Conservation (phyloP, 1,139 yeast species). For the Nakaseomyces delphensis region DNA sequence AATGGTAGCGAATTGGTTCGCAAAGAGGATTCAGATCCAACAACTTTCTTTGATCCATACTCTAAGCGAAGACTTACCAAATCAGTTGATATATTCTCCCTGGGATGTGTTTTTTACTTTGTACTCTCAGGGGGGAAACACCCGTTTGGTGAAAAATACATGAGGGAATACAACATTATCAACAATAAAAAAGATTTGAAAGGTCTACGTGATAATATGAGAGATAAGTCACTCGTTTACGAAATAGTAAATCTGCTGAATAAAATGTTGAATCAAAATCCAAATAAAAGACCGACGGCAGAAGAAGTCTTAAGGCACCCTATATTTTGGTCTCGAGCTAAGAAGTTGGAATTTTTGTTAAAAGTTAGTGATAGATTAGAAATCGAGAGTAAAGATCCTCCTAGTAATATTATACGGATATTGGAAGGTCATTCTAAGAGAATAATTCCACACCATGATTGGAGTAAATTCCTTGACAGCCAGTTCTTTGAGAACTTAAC, state of each 20-base stretch:
- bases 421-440: constrained; percentile 49
- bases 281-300: constrained; percentile 68
- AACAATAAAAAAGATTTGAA: constrained; percentile 57
- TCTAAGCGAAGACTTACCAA: constrained; percentile 64
- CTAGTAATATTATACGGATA: constrained; percentile 51
- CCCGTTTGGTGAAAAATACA: constrained; percentile 86
- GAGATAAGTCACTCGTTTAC: constrained; percentile 30
- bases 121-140: constrained; percentile 79
- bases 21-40: background rate
- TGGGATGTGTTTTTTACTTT: constrained; percentile 90
- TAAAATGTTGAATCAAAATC: constrained; percentile 63
- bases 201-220: constrained; percentile 29
- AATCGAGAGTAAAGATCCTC: constrained; percentile 79
- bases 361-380: constrained; percentile 90
- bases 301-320: constrained; percentile 68
- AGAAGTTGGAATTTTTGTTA: constrained; percentile 70
- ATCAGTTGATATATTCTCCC: constrained; percentile 86
- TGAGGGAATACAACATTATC: constrained; percentile 82
- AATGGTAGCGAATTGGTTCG: constrained; percentile 11
- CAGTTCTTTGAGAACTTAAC: constrained; percentile 76
- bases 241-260: constrained; percentile 69
- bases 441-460: constrained; percentile 57
- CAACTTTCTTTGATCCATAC: constrained; percentile 31
- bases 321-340: constrained; percentile 70
- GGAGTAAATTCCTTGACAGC: constrained; percentile 69